Evolutionary conservation across 2,329 filamentous ascomycete genomes (phyloP).

Genomic region (Fusarium pseudoanthophilum): DNA sequence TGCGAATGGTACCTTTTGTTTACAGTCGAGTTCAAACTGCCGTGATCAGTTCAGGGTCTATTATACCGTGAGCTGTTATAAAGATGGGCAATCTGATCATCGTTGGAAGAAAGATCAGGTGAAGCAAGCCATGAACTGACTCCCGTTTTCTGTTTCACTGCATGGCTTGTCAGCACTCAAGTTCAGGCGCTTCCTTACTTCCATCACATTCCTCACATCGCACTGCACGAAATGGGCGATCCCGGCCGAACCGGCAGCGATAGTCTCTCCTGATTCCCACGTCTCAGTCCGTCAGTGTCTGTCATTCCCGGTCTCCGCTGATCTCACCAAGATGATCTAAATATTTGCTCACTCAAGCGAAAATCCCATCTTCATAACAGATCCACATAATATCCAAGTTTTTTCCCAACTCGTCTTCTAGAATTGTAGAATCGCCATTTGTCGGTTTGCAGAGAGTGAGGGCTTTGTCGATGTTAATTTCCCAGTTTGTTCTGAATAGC

Average conservation of each 20-base stretch:
- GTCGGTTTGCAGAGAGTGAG: neutral
- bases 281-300: neutral
- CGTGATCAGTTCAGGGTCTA: constrained; percentile 6
- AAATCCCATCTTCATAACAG: constrained; percentile 16
- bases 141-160: constrained; percentile 9
- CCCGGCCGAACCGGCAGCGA: constrained; percentile 28
- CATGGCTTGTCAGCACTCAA: constrained; percentile 2
- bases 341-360: constrained; percentile 19
- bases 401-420: constrained; percentile 9
- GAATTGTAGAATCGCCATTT: neutral
- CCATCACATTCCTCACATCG: constrained; percentile 34
- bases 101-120: neutral
- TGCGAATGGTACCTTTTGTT: neutral
- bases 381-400: constrained; percentile 35
- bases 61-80: neutral
- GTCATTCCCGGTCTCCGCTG: constrained; percentile 15
- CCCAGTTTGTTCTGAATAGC: neutral
- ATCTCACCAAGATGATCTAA: constrained; percentile 12
- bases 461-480: neutral
- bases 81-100: neutral
- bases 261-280: neutral
- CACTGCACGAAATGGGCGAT: constrained; percentile 18
- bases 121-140: neutral
- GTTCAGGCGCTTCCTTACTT: neutral
- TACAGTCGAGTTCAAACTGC: neutral